Percentiles rank a stretch among this genome's conserved stretches.
Conservation (phyloP, 108 stramenopile species). For the Conticribra guillardii region DNA sequence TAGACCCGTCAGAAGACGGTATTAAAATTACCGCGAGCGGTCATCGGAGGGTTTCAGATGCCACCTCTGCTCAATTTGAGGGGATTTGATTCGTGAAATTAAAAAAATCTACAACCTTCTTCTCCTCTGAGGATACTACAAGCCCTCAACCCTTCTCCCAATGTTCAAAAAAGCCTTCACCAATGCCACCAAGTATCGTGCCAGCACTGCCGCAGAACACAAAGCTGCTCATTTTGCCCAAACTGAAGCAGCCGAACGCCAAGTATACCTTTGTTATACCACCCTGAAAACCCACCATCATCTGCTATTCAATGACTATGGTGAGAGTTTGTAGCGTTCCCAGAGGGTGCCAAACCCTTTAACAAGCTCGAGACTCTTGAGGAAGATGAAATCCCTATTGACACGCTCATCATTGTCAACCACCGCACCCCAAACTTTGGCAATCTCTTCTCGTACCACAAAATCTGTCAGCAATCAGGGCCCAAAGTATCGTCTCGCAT, state of each 20-base stretch:
- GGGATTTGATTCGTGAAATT: conserved; percentile 10
- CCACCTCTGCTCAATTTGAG: conserved; percentile 12
- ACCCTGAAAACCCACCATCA: neutral
- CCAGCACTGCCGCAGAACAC: neutral
- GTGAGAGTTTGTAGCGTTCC: neutral
- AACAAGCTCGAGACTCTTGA: neutral
- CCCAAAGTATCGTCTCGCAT: too few species aligned
- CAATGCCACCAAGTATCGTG: neutral
- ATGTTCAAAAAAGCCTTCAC: conserved; percentile 10
- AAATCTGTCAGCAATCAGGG: too few species aligned
- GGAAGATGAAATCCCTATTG: neutral
- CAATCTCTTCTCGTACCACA: too few species aligned
- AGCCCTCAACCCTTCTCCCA: neutral
- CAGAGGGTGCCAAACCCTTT: neutral
- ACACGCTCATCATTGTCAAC: neutral
- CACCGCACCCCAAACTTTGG: too few species aligned
- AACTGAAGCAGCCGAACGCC: neutral
- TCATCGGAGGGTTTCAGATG: too few species aligned
- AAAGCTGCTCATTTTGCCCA: too few species aligned
- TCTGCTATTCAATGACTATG: conserved; percentile 3
- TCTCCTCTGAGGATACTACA: conserved; percentile 15
- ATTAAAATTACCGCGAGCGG: too few species aligned
- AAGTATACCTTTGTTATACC: neutral
- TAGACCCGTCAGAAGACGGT: too few species aligned
- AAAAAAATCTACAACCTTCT: conserved; percentile 15